These are phyloP conservation scores for Calonectria pseudoturangicola DNA, from an alignment of 2,329 filamentous ascomycete species.

Conservation along the genomic window DNA sequence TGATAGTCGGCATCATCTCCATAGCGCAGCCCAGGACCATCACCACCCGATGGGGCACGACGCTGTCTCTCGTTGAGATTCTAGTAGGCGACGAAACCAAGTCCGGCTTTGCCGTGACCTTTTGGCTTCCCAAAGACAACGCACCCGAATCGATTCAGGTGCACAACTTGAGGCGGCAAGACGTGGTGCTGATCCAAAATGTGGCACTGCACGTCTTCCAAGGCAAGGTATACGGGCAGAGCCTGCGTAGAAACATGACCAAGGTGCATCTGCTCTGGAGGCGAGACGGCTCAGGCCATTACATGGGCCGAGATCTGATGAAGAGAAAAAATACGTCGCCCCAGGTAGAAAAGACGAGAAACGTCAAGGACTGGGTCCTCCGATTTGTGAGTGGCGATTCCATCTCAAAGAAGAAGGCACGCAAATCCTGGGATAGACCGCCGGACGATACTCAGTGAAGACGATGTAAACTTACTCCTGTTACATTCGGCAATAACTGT, in stretches of 20 bases:
- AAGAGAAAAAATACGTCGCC: constrained; percentile 60
- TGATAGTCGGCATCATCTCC: constrained; percentile 87
- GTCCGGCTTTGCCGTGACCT: constrained; percentile 86
- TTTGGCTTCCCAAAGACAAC: constrained; percentile 80
- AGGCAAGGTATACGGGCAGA: constrained; percentile 89
- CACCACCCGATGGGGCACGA: constrained; percentile 77
- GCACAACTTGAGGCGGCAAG: constrained; percentile 76
- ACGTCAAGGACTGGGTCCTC: constrained; percentile 84
- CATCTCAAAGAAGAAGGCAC: constrained; percentile 40
- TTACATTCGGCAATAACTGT: constrained; percentile 33
- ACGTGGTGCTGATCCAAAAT: constrained; percentile 87
- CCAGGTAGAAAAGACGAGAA: constrained; percentile 77
- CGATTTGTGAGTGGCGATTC: constrained; percentile 76
- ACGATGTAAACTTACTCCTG: constrained; percentile 25
- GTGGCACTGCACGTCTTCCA: constrained; percentile 86
- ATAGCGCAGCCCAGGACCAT: constrained; percentile 81
- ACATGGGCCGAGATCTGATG: constrained; percentile 70
- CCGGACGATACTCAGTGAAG: constrained; percentile 63
- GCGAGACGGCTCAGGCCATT: constrained; percentile 72
- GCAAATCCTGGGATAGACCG: constrained; percentile 62
- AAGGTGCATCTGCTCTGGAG: constrained; percentile 79
- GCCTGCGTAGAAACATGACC: constrained; percentile 82
- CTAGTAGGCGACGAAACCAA: constrained; percentile 90
- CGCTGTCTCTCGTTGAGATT: constrained; percentile 82
- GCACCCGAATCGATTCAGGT: constrained; percentile 57